Evolutionary conservation across 139 green algal species (phyloP).

Genomic region (Chlamydomonas sp.): DNA sequence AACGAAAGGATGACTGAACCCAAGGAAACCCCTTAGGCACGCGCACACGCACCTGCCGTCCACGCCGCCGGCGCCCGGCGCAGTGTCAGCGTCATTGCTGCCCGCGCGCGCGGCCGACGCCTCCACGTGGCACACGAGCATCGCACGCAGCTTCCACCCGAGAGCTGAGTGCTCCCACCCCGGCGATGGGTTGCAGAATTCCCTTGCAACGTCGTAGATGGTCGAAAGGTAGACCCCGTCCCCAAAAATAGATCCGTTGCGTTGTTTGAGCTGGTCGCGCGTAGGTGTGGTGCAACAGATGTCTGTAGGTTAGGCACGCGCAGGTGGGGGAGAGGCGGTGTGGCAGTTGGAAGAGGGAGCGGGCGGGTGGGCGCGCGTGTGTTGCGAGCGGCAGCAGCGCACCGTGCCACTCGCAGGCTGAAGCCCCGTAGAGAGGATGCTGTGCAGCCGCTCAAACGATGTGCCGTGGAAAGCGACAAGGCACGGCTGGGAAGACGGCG

Average conservation of each 20-base stretch:
- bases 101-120: no score
- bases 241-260: conserved; percentile 30
- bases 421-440: conserved; percentile 32
- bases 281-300: not conserved
- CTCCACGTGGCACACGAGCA: conserved; percentile 44
- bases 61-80: no score
- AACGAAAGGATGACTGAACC: no score
- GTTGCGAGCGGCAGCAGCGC: not conserved
- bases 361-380: no score
- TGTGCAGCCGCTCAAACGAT: conserved; percentile 26
- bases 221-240: conserved; percentile 33
- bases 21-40: no score
- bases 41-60: no score
- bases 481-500: not conserved
- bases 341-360: no score
- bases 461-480: conserved; percentile 23
- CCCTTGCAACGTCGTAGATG: conserved; percentile 25
- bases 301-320: no score
- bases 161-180: conserved; percentile 19
- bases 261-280: conserved; percentile 19
- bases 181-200: conserved; percentile 24
- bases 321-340: no score
- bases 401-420: conserved; percentile 15
- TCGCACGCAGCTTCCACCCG: conserved; percentile 21
- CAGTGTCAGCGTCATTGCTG: no score